Evolutionary conservation across 164 flowering plant genomes (phyloP).

Genomic region (Stephania japonica): DNA sequence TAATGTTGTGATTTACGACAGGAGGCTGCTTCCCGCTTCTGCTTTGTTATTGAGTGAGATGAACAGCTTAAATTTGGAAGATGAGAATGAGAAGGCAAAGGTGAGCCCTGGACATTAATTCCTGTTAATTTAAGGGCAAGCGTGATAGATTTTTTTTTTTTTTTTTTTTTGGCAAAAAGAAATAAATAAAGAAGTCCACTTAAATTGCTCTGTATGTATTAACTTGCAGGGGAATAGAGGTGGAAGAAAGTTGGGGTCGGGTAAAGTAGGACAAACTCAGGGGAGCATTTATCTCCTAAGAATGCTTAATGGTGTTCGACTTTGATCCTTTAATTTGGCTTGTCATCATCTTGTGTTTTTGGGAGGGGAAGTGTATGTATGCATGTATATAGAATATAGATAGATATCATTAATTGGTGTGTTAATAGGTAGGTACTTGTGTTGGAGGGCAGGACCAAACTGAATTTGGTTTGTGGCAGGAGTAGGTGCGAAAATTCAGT

Average conservation of each 20-base stretch:
- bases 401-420: too few relatives aligned
- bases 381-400: too few relatives aligned
- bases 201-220: neutral
- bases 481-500: too few relatives aligned
- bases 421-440: too few relatives aligned
- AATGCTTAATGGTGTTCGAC: conserved; percentile 32
- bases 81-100: conserved; percentile 47
- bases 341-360: neutral
- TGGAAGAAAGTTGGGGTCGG: conserved; percentile 33
- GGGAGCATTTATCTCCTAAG: conserved; percentile 49
- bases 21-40: conserved; percentile 71
- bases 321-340: conserved; percentile 1
- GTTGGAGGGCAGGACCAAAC: too few relatives aligned
- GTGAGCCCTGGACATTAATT: conserved; percentile 19
- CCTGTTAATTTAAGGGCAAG: too few relatives aligned
- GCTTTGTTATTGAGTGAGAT: conserved; percentile 48
- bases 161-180: neutral
- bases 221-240: conserved; percentile 36
- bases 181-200: too few relatives aligned
- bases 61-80: conserved; percentile 35
- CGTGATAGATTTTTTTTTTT: too few relatives aligned
- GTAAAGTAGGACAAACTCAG: conserved; percentile 29
- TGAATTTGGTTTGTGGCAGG: too few relatives aligned
- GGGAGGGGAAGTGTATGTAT: too few relatives aligned
- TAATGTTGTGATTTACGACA: conserved; percentile 17